Percentiles rank a stretch among this genome's conserved stretches.
phyloP scores from a whole-genome alignment of 108 stramenopile genomes.

The Bacterosira constricta region DNA sequence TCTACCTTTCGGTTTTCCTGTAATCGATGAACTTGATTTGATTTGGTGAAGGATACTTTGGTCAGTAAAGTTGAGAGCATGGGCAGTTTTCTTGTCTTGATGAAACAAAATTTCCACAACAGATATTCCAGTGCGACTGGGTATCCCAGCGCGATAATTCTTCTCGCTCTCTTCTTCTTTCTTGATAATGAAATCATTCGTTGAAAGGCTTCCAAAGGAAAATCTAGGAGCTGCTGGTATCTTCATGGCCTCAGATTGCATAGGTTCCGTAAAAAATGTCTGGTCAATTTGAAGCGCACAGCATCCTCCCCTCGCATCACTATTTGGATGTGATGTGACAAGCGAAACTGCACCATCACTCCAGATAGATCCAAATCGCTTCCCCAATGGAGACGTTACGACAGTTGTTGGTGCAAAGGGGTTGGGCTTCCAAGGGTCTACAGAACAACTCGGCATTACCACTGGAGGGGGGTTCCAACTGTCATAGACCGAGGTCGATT shows the following conservation, averaged over 20 bases:
- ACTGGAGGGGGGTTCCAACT: slow-evolving; percentile 41
- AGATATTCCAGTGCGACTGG: no score
- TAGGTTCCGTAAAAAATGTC: neutral
- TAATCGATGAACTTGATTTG: no score
- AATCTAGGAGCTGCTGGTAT: neutral
- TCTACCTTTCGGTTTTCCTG: no score
- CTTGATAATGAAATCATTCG: neutral
- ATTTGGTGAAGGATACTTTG: no score
- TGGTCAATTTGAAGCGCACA: neutral
- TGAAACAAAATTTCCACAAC: no score
- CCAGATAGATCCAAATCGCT: slow-evolving; percentile 30
- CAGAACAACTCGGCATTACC: slow-evolving; percentile 25
- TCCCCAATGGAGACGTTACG: neutral
- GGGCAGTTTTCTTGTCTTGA: no score
- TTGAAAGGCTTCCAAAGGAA: slow-evolving; percentile 1
- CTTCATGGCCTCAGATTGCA: neutral
- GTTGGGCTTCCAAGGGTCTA: slow-evolving; percentile 42
- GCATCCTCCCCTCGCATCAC: neutral
- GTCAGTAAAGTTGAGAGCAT: no score
- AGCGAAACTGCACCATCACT: slow-evolving; percentile 8
- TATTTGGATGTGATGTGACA: neutral
- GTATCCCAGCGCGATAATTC: no score
- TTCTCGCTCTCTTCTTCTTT: neutral
- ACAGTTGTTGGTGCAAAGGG: slow-evolving; percentile 36
- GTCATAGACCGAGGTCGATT: slow-evolving; percentile 30